Base-by-base conservation (phyloP, 257 asterid genomes). In the Primulina eburnea region DNA sequence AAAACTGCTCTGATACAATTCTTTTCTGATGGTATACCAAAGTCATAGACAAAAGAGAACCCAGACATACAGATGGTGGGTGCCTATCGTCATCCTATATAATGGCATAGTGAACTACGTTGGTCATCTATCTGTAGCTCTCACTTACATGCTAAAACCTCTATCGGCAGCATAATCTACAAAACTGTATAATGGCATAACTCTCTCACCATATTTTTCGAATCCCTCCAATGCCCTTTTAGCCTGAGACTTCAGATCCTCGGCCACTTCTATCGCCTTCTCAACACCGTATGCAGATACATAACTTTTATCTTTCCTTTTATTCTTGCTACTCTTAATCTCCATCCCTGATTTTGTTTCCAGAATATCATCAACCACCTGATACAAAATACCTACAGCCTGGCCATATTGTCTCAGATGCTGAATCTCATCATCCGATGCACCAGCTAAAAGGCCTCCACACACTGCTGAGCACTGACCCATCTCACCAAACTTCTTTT, bases 401-500 rank as follows among this genome's bases (percentile, higher is more conserved):
- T 69, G 75, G 28, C 81, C 78, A 0, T 77, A 77, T 58, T 50
- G 64, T 72, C 78, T 75, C 69, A 79, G 59, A 71, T 62, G 72
- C 24, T 81, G 70, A 75, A 85, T 76, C 73, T 85, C 90, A 24
- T 82, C 88, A 10, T 81, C 86, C 6, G 88, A 78, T 58, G 90
- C 90, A 56, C 90, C 88, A 10, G 76, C 90, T 21, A 85, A 69
- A 8, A 80, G 72, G 9, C 88, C 90, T 33, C 90, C 90, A 55
- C 90, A 85, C 8, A 79, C 90, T 0, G 90, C 90, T 1, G 90
- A 85, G 79, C 88, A 85, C 74, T 79, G 82, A 0, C 82, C 85
- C 90, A 85, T 82, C 75, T 82, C 90, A 8, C 90, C 88, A 18
- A 65, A 85, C 71, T 85, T 85, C 82, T 85, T 85, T 75, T 85